Evolutionary conservation across 2,329 filamentous ascomycete species (phyloP).

Genomic region (Fusarium anguioides): DNA sequence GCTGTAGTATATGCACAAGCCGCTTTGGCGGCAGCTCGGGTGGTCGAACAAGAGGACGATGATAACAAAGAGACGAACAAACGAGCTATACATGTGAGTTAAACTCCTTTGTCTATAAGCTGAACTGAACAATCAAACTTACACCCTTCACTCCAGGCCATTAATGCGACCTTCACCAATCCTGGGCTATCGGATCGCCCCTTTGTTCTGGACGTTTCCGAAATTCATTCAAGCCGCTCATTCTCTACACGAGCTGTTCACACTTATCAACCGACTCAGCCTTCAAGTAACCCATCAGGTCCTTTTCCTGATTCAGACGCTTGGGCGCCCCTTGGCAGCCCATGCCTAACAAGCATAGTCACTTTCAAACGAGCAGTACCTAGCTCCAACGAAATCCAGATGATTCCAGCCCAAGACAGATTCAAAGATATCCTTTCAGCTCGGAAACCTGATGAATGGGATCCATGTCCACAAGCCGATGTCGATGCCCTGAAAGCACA

Average conservation of each 20-base stretch:
- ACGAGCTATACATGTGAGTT: slow-evolving; percentile 54
- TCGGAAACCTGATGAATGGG: slow-evolving; percentile 56
- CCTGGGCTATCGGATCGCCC: slow-evolving; percentile 60
- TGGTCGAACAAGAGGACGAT: slow-evolving; percentile 49
- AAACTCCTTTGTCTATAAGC: no score
- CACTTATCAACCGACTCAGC: slow-evolving; percentile 57
- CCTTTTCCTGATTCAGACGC: slow-evolving; percentile 56
- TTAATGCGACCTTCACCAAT: slow-evolving; percentile 66
- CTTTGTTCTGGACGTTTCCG: slow-evolving; percentile 63
- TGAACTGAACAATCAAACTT: background rate
- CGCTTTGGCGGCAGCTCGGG: slow-evolving; percentile 51
- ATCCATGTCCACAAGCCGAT: slow-evolving; percentile 58
- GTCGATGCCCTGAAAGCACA: slow-evolving; percentile 53
- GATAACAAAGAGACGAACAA: slow-evolving; percentile 20
- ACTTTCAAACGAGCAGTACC: slow-evolving; percentile 61
- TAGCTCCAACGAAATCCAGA: slow-evolving; percentile 54
- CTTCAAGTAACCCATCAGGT: slow-evolving; percentile 52
- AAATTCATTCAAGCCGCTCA: slow-evolving; percentile 57
- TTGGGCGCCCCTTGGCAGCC: slow-evolving; percentile 51
- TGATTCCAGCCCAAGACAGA: slow-evolving; percentile 55
- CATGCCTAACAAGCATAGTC: slow-evolving; percentile 63
- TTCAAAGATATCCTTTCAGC: slow-evolving; percentile 56
- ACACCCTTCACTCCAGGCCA: slow-evolving; percentile 57
- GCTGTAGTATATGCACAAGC: slow-evolving; percentile 54
- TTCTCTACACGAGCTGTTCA: slow-evolving; percentile 63